A percentile compares a stretch with the other conserved stretches of the same genome.
phyloP scores from a whole-genome alignment of 805 yeast genomes.

The Candida sithepensis region DNA sequence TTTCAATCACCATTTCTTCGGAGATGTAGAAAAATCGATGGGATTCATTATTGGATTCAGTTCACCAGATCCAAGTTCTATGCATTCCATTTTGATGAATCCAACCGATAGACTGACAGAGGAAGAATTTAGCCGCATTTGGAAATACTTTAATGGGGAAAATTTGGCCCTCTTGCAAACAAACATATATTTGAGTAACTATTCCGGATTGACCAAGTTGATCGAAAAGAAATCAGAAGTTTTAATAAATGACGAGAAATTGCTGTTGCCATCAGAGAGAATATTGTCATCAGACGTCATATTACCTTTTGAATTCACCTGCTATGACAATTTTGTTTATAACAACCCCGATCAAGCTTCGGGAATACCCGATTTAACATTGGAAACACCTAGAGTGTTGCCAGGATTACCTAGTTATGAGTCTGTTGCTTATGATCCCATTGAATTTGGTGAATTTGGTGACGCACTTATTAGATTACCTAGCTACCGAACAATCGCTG shows the following conservation, averaged over 20 bases:
- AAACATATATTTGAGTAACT: neutral
- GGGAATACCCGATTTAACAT: neutral
- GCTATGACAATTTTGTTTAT: neutral
- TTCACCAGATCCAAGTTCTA: neutral
- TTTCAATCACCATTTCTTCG: constrained; percentile 1
- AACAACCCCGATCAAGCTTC: neutral
- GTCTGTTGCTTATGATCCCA: neutral
- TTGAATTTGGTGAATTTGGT: constrained; percentile 1
- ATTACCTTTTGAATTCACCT: neutral
- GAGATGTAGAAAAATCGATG: neutral
- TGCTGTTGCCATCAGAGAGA: neutral
- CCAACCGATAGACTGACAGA: neutral
- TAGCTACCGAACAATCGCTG: neutral
- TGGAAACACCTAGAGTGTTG: neutral
- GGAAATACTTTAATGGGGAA: neutral
- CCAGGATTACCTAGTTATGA: constrained; percentile 1
- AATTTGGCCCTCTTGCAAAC: neutral
- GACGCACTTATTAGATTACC: neutral
- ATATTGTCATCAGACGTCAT: neutral
- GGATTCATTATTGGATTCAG: neutral
- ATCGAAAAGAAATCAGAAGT: neutral
- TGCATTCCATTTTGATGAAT: neutral
- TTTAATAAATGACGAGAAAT: neutral
- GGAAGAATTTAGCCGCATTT: neutral
- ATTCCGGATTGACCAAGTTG: neutral